Evolutionary conservation across 805 yeast species (phyloP).

Genomic region (Teunomyces atbi): DNA sequence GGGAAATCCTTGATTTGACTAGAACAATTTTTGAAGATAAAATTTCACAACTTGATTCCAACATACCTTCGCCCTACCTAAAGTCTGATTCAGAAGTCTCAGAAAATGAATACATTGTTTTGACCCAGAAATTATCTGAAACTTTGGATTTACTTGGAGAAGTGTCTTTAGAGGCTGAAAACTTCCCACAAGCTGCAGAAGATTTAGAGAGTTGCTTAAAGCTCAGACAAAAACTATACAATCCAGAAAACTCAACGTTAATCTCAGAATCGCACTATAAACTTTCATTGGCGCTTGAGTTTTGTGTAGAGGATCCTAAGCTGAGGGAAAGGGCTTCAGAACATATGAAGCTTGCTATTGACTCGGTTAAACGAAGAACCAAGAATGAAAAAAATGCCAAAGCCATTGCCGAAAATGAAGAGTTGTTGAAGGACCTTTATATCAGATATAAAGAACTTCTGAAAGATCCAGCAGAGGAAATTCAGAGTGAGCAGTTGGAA

Average conservation of each 20-base stretch:
- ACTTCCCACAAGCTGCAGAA: constrained; percentile 71
- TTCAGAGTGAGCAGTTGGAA: constrained; percentile 50
- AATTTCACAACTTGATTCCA: constrained; percentile 15
- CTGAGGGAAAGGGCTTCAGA: constrained; percentile 51
- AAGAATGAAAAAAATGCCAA: constrained; percentile 40
- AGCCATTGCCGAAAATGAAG: constrained; percentile 43
- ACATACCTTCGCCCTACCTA: constrained; percentile 25
- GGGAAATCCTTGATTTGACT: constrained; percentile 82
- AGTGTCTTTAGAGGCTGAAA: constrained; percentile 85
- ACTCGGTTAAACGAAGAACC: constrained; percentile 38
- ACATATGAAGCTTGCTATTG: constrained; percentile 53
- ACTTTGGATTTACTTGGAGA: constrained; percentile 83
- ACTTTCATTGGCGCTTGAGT: constrained; percentile 75
- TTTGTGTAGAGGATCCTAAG: constrained; percentile 51
- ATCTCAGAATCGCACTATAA: constrained; percentile 81
- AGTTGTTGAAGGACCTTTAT: constrained; percentile 53
- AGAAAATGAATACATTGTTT: constrained; percentile 29
- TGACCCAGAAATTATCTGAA: constrained; percentile 62
- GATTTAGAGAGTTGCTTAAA: constrained; percentile 63
- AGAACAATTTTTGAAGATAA: constrained; percentile 60
- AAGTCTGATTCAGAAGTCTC: constrained; percentile 29
- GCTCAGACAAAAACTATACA: constrained; percentile 51
- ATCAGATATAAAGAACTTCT: constrained; percentile 55
- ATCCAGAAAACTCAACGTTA: constrained; percentile 49
- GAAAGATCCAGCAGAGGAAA: constrained; percentile 48